Evolutionary conservation across 768 basidiomycete species (phyloP).

Genomic region (Tylopilus plumbeoviolaceoides): DNA sequence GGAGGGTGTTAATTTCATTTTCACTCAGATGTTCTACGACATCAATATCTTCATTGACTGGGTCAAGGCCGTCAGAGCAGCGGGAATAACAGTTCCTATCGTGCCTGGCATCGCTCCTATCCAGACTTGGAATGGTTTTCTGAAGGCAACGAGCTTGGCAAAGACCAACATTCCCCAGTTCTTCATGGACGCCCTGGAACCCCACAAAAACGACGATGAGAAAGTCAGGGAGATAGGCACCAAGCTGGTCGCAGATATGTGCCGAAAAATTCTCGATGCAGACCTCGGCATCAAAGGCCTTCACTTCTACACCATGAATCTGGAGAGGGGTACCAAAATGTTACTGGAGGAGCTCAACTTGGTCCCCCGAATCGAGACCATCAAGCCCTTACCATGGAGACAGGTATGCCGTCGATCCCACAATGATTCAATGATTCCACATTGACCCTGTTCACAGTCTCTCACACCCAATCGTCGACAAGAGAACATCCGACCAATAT

Average conservation of each 20-base stretch:
- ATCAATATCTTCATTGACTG: constrained; percentile 87
- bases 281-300: constrained; percentile 82
- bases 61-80: constrained; percentile 78
- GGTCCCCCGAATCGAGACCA: constrained; percentile 81
- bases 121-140: constrained; percentile 95
- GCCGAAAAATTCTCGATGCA: constrained; percentile 75
- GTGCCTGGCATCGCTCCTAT: constrained; percentile 94
- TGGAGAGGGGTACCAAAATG: constrained; percentile 95
- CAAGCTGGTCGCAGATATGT: constrained; percentile 94
- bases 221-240: constrained; percentile 90
- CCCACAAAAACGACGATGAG: constrained; percentile 89
- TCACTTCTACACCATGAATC: constrained; percentile 97
- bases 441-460: constrained; percentile 43
- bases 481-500: constrained; percentile 95
- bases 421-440: not conserved
- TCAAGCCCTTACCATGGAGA: constrained; percentile 97
- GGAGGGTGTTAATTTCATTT: constrained; percentile 88
- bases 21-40: constrained; percentile 99
- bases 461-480: constrained; percentile 88
- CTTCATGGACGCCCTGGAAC: constrained; percentile 75
- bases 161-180: constrained; percentile 74
- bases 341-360: constrained; percentile 88
- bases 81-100: constrained; percentile 85
- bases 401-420: constrained; percentile 51
- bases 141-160: constrained; percentile 74